A percentile compares a stretch with the other conserved stretches of the same genome.
Conservation (phyloP, 2,329 filamentous ascomycete genomes). For the Penicillium vulpinum region DNA sequence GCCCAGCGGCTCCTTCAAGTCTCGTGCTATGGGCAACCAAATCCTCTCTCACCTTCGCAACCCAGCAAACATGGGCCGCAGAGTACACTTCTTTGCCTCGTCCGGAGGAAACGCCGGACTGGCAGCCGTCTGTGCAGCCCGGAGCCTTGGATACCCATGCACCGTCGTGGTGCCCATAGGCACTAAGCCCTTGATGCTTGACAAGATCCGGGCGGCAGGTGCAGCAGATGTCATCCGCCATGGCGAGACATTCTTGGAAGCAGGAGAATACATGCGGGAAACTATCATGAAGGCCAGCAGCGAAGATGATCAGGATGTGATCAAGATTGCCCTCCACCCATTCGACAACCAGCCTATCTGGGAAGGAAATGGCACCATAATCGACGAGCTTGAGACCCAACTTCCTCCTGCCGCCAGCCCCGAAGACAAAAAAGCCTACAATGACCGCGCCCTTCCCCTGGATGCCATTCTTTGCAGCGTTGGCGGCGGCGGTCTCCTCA, state of each 20-base stretch:
- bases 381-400: slow-evolving; percentile 47
- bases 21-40: slow-evolving; percentile 70
- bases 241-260: slow-evolving; percentile 68
- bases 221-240: slow-evolving; percentile 64
- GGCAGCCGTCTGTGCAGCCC: slow-evolving; percentile 73
- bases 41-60: slow-evolving; percentile 56
- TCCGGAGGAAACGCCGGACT: slow-evolving; percentile 84
- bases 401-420: slow-evolving; percentile 37
- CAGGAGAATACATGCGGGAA: slow-evolving; percentile 65
- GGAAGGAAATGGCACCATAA: slow-evolving; percentile 48
- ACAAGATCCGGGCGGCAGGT: slow-evolving; percentile 68
- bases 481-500: slow-evolving; percentile 77
- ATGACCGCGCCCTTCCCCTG: slow-evolving; percentile 45
- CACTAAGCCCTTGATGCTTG: slow-evolving; percentile 69
- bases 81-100: slow-evolving; percentile 73
- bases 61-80: slow-evolving; percentile 43
- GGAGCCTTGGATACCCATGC: slow-evolving; percentile 62
- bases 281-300: slow-evolving; percentile 42
- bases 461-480: slow-evolving; percentile 75
- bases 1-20: slow-evolving; percentile 84
- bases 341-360: slow-evolving; percentile 50
- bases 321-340: slow-evolving; percentile 46
- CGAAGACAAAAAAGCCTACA: slow-evolving; percentile 31
- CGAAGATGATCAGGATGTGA: slow-evolving; percentile 30
- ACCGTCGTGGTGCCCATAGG: slow-evolving; percentile 72